phyloP scores from a whole-genome alignment of 164 flowering plant genomes.

The Stephania japonica region DNA sequence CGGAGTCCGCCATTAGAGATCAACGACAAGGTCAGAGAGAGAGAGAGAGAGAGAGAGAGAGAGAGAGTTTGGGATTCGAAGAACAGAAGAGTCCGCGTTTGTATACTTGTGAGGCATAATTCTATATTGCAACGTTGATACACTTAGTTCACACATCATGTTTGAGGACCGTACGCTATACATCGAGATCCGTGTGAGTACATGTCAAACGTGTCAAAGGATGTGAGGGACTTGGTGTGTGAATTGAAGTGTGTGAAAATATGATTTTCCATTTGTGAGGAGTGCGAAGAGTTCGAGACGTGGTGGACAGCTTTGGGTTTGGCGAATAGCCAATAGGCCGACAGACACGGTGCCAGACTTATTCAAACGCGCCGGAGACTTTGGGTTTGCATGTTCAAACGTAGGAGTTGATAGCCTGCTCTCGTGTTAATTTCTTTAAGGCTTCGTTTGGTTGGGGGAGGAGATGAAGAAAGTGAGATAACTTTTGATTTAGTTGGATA shows the following conservation, averaged over 20 bases:
- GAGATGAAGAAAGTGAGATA: too few species aligned
- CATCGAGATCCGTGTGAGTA: too few species aligned
- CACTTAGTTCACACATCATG: too few species aligned
- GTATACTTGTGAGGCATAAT: background rate
- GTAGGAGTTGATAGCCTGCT: background rate
- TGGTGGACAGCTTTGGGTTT: slow-evolving; percentile 1
- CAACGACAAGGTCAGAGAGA: background rate
- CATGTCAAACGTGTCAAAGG: too few species aligned
- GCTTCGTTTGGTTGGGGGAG: too few species aligned
- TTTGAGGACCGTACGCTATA: too few species aligned
- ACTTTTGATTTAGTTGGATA: too few species aligned
- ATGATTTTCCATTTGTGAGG: background rate
- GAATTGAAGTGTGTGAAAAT: background rate
- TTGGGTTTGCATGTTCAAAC: slow-evolving; percentile 2
- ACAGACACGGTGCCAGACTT: background rate
- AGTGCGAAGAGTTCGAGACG: slow-evolving; percentile 5
- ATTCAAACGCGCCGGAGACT: slow-evolving; percentile 20
- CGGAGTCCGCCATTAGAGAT: slow-evolving; percentile 4
- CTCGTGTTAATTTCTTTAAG: too few species aligned
- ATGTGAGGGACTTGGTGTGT: too few species aligned
- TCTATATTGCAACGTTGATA: too few species aligned
- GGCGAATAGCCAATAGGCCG: slow-evolving; percentile 1
- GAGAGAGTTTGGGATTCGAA: background rate
- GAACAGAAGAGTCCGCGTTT: background rate
- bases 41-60: background rate